phyloP scores from a whole-genome alignment of 2,329 filamentous ascomycete species.

The Ambrosiella cleistominuta region DNA sequence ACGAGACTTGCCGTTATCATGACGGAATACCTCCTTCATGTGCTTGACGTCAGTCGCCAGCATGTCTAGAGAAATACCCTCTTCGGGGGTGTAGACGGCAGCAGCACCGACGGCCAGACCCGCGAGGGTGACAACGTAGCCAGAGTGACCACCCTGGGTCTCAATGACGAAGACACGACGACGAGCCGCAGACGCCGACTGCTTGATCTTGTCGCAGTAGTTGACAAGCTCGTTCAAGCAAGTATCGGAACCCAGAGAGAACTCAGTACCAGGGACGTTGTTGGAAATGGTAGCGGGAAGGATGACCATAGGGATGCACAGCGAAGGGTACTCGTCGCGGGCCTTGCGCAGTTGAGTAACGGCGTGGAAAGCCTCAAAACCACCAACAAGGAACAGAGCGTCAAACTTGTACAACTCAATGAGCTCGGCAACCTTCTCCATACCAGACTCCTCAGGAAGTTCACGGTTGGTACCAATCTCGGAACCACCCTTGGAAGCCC shows the following conservation, averaged over 20 bases:
- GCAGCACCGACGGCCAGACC: conserved; percentile 82
- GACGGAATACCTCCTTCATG: conserved; percentile 66
- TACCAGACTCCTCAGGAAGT: conserved; percentile 68
- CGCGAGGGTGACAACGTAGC: conserved; percentile 80
- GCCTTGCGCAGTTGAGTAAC: conserved; percentile 74
- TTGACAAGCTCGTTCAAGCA: conserved; percentile 87
- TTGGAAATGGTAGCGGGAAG: conserved; percentile 96
- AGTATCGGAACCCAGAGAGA: conserved; percentile 89
- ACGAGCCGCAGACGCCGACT: conserved; percentile 84
- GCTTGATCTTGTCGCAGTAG: conserved; percentile 95
- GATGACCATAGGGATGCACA: conserved; percentile 83
- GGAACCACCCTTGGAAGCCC: conserved; percentile 91
- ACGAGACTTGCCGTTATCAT: conserved; percentile 73
- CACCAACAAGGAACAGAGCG: conserved; percentile 78
- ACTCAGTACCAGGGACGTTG: conserved; percentile 95
- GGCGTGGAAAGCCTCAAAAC: conserved; percentile 92
- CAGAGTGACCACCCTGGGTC: conserved; percentile 86
- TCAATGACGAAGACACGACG: conserved; percentile 94
- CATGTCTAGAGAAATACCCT: conserved; percentile 88
- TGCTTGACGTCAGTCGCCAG: conserved; percentile 78
- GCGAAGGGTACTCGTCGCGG: conserved; percentile 57
- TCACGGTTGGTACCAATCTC: conserved; percentile 97
- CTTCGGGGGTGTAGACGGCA: conserved; percentile 91
- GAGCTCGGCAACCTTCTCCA: conserved; percentile 64
- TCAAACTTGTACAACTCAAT: conserved; percentile 81